phyloP scores from a whole-genome alignment of 1,139 yeast species.

The Citeromyces hawaiiensis region DNA sequence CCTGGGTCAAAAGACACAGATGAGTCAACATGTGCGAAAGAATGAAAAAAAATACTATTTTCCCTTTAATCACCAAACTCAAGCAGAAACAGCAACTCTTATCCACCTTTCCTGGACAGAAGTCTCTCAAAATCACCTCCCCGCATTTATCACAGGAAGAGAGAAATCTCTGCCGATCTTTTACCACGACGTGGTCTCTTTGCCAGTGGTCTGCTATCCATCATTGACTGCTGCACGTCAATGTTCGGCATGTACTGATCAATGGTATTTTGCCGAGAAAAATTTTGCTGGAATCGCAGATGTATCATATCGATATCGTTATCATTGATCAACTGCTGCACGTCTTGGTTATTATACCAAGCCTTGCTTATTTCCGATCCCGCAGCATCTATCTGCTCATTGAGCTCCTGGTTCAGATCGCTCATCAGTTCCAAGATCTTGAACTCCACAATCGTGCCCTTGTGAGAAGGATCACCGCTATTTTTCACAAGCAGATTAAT shows the following conservation, averaged over 20 bases:
- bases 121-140: too few species aligned
- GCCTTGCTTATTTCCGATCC: background rate
- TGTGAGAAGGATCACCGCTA: constrained; percentile 20
- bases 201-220: background rate
- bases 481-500: constrained; percentile 26
- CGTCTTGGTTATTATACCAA: constrained; percentile 12
- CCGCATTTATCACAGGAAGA: constrained; percentile 22
- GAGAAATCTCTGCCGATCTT: background rate
- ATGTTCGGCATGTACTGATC: background rate
- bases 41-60: too few species aligned
- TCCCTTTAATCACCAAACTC: too few species aligned
- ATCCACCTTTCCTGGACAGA: too few species aligned
- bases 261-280: background rate
- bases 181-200: background rate
- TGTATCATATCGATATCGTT: constrained; percentile 6
- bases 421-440: constrained; percentile 35
- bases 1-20: too few species aligned
- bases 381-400: background rate
- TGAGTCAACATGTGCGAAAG: too few species aligned
- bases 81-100: too few species aligned
- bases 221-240: constrained; percentile 1
- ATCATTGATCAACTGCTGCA: constrained; percentile 17
- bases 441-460: constrained; percentile 53
- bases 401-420: background rate
- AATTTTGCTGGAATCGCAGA: background rate